These are phyloP conservation scores for Peribolospora baueri DNA, from an alignment of 768 basidiomycete genomes.

Conservation along the genomic window DNA sequence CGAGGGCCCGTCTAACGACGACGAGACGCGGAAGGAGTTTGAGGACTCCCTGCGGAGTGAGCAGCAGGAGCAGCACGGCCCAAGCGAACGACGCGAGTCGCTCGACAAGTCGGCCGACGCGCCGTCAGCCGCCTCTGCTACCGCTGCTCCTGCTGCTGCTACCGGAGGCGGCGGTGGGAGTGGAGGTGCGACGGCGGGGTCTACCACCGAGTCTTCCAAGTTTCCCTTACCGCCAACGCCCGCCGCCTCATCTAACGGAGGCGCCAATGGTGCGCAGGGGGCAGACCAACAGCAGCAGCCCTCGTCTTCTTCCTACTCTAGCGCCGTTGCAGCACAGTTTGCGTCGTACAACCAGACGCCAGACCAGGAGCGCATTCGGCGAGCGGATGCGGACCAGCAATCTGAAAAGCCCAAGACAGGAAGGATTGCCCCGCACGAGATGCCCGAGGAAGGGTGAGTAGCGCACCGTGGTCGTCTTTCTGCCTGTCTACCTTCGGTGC, in stretches of 20 bases:
- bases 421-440: conserved; percentile 51
- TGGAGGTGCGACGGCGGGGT: too few species aligned
- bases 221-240: too few species aligned
- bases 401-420: conserved; percentile 10
- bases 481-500: conserved; percentile 6
- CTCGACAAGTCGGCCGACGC: not conserved
- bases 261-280: not conserved
- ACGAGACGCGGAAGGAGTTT: not conserved
- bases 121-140: conserved; percentile 6
- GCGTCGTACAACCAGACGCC: not conserved
- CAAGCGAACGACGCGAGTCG: not conserved
- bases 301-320: too few species aligned
- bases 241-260: not conserved
- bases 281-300: conserved; percentile 1
- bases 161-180: not conserved
- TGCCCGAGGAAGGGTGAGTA: conserved; percentile 97
- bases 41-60: not conserved
- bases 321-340: too few species aligned
- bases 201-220: too few species aligned
- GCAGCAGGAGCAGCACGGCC: not conserved
- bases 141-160: conserved; percentile 14
- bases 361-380: conserved; percentile 24
- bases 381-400: conserved; percentile 23
- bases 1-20: conserved; percentile 1
- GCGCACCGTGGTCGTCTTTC: not conserved